Evolutionary conservation across 805 yeast species (phyloP).

Genomic region (Saccharomycopsis babjevae): DNA sequence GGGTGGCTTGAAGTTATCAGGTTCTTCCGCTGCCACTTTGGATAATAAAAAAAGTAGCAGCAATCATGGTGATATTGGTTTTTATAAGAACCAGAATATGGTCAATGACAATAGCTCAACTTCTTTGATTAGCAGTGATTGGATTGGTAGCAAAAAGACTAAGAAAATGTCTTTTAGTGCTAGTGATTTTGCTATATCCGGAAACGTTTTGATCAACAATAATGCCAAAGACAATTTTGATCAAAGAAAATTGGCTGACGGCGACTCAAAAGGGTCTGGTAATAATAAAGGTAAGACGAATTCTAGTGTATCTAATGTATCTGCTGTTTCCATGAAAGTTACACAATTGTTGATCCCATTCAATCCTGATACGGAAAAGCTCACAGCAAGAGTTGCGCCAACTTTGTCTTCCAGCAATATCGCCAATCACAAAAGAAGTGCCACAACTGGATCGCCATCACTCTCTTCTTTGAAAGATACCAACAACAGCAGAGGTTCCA

Average conservation of each 20-base stretch:
- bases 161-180: conserved; percentile 1
- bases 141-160: not conserved
- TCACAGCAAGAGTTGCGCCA: not conserved
- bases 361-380: not conserved
- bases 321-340: not conserved
- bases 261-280: not conserved
- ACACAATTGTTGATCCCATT: not conserved
- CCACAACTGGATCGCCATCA: not conserved
- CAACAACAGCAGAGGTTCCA: not conserved
- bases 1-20: not conserved
- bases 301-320: not conserved
- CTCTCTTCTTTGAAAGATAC: not conserved
- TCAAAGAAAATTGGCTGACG: not conserved
- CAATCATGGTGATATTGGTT: not conserved
- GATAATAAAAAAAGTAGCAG: not conserved
- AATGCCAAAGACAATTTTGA: not conserved
- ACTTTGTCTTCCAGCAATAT: not conserved
- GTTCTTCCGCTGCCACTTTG: not conserved
- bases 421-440: not conserved
- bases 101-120: not conserved
- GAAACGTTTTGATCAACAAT: not conserved
- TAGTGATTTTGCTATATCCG: not conserved
- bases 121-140: not conserved
- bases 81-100: not conserved
- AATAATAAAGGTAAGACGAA: not conserved